Evolutionary conservation across 176 grass and related monocot genomes (phyloP).

Genomic region (Eragrostis curvula): DNA sequence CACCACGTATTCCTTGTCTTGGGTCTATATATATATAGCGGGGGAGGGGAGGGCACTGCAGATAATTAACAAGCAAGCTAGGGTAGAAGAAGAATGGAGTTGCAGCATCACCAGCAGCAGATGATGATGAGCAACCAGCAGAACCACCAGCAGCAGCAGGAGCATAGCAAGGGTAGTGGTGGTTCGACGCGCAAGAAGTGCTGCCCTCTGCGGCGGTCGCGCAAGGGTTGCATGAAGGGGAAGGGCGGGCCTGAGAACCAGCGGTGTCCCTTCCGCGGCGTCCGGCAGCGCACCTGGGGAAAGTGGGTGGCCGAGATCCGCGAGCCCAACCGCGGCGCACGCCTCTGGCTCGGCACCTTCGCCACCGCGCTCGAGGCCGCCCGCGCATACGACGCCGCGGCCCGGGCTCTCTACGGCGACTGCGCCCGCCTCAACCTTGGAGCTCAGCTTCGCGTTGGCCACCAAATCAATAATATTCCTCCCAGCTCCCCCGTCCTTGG

Average conservation of each 20-base stretch:
- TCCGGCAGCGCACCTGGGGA: conserved; percentile 85
- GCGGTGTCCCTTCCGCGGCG: conserved; percentile 78
- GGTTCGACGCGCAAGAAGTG: no score
- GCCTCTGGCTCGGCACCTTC: conserved; percentile 89
- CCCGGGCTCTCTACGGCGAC: conserved; percentile 66
- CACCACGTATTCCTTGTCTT: no score
- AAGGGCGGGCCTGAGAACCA: conserved; percentile 96
- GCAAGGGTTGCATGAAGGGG: conserved; percentile 96
- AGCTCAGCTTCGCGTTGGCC: no score
- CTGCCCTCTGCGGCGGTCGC: conserved; percentile 75
- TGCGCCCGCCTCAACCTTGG: conserved; percentile 68
- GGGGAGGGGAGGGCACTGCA: no score
- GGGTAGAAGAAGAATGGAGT: no score
- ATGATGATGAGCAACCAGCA: neutral
- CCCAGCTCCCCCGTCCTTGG: no score
- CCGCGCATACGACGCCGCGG: conserved; percentile 60
- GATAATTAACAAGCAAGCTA: no score
- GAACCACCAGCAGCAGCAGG: neutral
- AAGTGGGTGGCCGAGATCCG: conserved; percentile 96
- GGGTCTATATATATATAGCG: no score
- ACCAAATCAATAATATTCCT: no score
- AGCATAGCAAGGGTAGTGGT: no score
- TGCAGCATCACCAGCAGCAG: neutral
- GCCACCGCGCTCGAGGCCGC: conserved; percentile 64
- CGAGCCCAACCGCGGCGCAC: conserved; percentile 85